phyloP scores from a whole-genome alignment of 1,284 basidiomycete species.

The Marasmius sp. region DNA sequence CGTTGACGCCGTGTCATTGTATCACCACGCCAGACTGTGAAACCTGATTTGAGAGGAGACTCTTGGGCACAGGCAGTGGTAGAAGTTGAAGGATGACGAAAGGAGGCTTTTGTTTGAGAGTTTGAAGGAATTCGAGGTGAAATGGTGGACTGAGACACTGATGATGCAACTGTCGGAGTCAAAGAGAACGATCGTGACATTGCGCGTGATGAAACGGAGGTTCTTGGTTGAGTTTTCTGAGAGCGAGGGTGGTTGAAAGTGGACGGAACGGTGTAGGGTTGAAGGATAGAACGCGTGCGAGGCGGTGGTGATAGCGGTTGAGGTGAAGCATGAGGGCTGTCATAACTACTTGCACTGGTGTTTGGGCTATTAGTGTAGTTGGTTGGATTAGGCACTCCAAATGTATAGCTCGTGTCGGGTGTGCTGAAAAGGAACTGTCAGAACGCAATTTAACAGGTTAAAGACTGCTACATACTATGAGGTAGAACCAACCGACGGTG shows the following conservation, averaged over 20 bases:
- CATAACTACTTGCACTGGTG: not conserved
- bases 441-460: not conserved
- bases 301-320: not conserved
- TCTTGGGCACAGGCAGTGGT: not conserved
- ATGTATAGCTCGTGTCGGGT: conserved; percentile 2
- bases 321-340: not conserved
- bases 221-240: not conserved
- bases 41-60: no score
- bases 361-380: not conserved
- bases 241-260: not conserved
- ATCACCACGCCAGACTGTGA: not conserved
- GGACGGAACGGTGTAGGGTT: not conserved
- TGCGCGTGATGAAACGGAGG: not conserved
- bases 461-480: not conserved
- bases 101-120: not conserved
- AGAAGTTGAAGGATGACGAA: not conserved
- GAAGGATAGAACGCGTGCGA: not conserved
- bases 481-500: not conserved
- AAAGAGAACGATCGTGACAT: not conserved
- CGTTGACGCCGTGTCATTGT: not conserved
- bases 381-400: conserved; percentile 2
- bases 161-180: not conserved
- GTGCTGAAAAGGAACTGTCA: not conserved
- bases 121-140: not conserved
- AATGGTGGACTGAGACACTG: not conserved